Evolutionary conservation across 768 basidiomycete species (phyloP).

Genomic region (Serendipita sp.): DNA sequence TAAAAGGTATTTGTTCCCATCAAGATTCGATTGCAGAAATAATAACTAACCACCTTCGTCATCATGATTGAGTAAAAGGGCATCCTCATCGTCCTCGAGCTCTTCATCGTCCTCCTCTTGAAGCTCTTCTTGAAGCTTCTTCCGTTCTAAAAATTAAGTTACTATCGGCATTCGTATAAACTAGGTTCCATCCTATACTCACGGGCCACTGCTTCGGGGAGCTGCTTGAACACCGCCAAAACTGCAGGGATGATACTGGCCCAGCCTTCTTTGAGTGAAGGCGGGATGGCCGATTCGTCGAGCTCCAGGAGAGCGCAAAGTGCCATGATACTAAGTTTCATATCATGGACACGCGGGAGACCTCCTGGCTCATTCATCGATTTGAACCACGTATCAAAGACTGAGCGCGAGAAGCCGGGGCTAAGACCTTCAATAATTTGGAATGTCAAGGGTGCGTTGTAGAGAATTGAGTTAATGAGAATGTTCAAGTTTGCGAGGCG

Average conservation of each 20-base stretch:
- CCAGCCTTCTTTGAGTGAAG: conserved; percentile 52
- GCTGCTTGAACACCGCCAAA: conserved; percentile 56
- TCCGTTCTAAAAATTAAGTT: conserved; percentile 27
- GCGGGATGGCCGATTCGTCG: conserved; percentile 38
- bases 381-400: conserved; percentile 75
- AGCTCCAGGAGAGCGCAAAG: conserved; percentile 64
- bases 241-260: conserved; percentile 52
- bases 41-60: conserved; percentile 42
- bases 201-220: conserved; percentile 66
- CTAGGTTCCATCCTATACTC: conserved; percentile 9
- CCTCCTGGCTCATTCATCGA: conserved; percentile 37
- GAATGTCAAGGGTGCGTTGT: conserved; percentile 65
- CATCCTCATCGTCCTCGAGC: conserved; percentile 27
- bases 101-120: conserved; percentile 25
- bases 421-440: conserved; percentile 50
- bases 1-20: background rate
- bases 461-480: conserved; percentile 64
- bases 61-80: conserved; percentile 19
- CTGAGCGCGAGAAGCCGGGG: conserved; percentile 45
- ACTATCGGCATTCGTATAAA: background rate
- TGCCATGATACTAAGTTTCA: conserved; percentile 64
- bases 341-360: conserved; percentile 78
- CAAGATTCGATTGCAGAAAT: too few relatives aligned
- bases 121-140: conserved; percentile 37
- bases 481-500: conserved; percentile 69